Evolutionary conservation across 2,329 filamentous ascomycete species (phyloP).

Genomic region (Magnaporthiopsis rhizophila): DNA sequence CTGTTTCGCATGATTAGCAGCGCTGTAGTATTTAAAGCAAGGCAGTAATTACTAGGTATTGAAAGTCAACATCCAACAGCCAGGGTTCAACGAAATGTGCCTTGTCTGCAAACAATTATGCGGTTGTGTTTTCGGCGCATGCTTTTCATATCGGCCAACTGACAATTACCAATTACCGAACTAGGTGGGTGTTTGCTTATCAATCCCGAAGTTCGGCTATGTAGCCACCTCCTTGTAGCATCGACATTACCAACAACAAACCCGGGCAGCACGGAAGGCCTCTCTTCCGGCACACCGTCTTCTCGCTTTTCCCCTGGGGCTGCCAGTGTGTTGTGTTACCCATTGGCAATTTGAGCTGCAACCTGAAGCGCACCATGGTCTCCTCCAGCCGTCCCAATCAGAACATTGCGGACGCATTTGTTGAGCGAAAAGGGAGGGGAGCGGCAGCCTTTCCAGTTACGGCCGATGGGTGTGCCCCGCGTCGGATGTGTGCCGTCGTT

Average conservation of each 20-base stretch:
- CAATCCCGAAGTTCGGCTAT: background rate
- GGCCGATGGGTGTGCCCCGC: background rate
- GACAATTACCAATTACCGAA: background rate
- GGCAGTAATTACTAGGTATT: too few species aligned
- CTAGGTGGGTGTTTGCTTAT: background rate
- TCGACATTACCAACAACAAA: background rate
- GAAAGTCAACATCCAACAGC: too few species aligned
- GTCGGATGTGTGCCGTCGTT: background rate
- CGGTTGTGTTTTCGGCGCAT: too few species aligned
- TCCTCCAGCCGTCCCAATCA: background rate
- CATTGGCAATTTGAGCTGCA: background rate
- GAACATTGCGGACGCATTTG: background rate
- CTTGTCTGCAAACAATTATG: too few species aligned
- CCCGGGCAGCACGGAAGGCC: background rate
- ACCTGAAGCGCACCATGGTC: background rate
- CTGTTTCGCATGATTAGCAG: too few species aligned
- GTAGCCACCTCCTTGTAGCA: too few species aligned
- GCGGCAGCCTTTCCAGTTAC: background rate
- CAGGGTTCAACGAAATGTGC: too few species aligned
- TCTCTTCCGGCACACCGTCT: background rate
- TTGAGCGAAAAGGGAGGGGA: background rate
- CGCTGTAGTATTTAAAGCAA: too few species aligned
- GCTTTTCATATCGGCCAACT: background rate
- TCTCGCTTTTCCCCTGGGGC: background rate
- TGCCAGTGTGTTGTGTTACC: background rate